Evolutionary conservation across 164 flowering plant species (phyloP).

Genomic region (Stephania yunnanensis): DNA sequence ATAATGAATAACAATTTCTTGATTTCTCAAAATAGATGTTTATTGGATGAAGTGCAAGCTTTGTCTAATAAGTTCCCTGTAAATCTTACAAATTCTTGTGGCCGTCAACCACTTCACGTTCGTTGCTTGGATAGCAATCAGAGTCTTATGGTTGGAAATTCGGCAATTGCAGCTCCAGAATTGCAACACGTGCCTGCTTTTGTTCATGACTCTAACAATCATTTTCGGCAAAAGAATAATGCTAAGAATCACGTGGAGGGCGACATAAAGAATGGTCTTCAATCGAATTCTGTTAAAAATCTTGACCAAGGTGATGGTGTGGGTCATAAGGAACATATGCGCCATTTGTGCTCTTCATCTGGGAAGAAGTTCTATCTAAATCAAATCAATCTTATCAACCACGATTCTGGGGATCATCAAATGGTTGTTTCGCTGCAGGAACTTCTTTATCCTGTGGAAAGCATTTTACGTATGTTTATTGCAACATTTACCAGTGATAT

Average conservation of each 20-base stretch:
- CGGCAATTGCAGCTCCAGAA: slow-evolving; percentile 2
- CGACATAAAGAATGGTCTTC: slow-evolving; percentile 4
- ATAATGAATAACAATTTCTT: background rate
- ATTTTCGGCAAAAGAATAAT: slow-evolving; percentile 6
- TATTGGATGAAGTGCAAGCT: background rate
- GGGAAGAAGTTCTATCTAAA: slow-evolving; percentile 67
- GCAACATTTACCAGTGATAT: slow-evolving; percentile 85
- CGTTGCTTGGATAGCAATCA: background rate
- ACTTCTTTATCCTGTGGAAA: slow-evolving; percentile 69
- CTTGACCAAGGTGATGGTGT: slow-evolving; percentile 6
- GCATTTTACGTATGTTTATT: slow-evolving; percentile 52
- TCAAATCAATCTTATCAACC: slow-evolving; percentile 38
- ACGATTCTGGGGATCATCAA: slow-evolving; percentile 17
- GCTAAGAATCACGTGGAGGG: slow-evolving; percentile 12
- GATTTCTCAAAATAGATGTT: background rate
- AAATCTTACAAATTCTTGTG: background rate
- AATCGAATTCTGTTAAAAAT: slow-evolving; percentile 7
- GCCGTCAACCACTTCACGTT: background rate
- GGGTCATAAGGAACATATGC: slow-evolving; percentile 6
- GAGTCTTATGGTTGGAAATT: slow-evolving; percentile 7
- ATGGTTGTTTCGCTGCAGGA: slow-evolving; percentile 59
- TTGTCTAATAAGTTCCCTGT: background rate
- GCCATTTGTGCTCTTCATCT: slow-evolving; percentile 28
- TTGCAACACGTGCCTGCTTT: background rate
- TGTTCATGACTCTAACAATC: slow-evolving; percentile 1